phyloP scores from a whole-genome alignment of 140 eudicot species.

The Ambrosia hybrid region DNA sequence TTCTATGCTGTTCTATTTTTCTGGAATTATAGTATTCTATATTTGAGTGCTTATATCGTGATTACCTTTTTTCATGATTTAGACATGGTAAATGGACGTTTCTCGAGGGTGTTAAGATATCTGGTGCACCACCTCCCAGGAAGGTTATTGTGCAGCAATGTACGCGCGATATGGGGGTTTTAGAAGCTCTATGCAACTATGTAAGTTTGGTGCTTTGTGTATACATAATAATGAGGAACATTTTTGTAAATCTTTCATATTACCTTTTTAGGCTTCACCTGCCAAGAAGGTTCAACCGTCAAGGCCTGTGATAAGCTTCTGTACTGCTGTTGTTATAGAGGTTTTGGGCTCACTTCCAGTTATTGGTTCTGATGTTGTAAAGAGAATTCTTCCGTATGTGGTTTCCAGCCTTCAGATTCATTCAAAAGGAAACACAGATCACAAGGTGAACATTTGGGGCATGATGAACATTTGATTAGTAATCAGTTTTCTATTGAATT shows the following conservation, averaged over 20 bases:
- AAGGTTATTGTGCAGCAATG: constrained; percentile 90
- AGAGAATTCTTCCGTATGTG: constrained; percentile 80
- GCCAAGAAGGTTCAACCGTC: constrained; percentile 67
- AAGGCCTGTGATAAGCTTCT: constrained; percentile 68
- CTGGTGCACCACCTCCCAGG: constrained; percentile 95
- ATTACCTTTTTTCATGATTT: constrained; percentile 21
- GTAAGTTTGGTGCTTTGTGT: constrained; percentile 42
- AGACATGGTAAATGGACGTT: constrained; percentile 81
- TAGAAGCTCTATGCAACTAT: constrained; percentile 73
- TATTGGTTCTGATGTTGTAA: constrained; percentile 58
- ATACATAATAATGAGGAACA: background rate
- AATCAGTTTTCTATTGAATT: background rate
- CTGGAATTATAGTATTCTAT: background rate
- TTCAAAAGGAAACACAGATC: constrained; percentile 58
- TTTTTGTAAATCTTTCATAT: constrained; percentile 3
- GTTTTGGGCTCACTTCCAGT: constrained; percentile 56
- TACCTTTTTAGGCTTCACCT: constrained; percentile 51
- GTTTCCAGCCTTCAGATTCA: constrained; percentile 56
- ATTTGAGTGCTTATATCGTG: constrained; percentile 9
- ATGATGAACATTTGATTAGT: constrained; percentile 14
- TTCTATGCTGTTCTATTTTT: background rate
- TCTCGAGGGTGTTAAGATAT: constrained; percentile 82
- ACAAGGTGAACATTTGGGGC: constrained; percentile 51
- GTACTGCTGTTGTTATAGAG: constrained; percentile 87
- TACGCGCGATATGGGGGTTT: constrained; percentile 66